Percentiles rank a stretch among this genome's conserved stretches.
Evolutionary conservation across 2,329 filamentous ascomycete species (phyloP).

Genomic region (Aspergillus tubingensis): DNA sequence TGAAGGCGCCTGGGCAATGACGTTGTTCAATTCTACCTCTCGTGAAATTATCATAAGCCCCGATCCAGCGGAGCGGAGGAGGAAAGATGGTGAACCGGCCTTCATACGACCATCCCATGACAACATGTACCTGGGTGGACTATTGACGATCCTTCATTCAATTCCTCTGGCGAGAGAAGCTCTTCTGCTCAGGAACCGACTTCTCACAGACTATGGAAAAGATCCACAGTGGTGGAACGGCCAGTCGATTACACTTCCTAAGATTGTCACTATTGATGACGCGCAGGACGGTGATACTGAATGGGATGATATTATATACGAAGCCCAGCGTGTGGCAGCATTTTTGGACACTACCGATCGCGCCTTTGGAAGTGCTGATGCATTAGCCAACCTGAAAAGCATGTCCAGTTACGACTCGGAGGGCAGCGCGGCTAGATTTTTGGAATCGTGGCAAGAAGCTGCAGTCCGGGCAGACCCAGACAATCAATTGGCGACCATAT

Average conservation of each 20-base stretch:
- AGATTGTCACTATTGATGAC: constrained; percentile 51
- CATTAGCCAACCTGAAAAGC: constrained; percentile 48
- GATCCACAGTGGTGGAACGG: constrained; percentile 66
- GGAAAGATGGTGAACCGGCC: constrained; percentile 52
- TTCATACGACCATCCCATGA: constrained; percentile 59
- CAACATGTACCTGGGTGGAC: constrained; percentile 56
- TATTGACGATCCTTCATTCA: constrained; percentile 63
- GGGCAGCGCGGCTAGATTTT: constrained; percentile 46
- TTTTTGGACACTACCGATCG: constrained; percentile 60
- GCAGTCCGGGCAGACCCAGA: constrained; percentile 46
- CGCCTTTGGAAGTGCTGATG: constrained; percentile 59
- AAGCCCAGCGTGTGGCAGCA: constrained; percentile 63
- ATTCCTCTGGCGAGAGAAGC: constrained; percentile 62
- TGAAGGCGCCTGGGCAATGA: constrained; percentile 57
- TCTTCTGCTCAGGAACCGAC: constrained; percentile 52
- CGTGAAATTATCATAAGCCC: constrained; percentile 59
- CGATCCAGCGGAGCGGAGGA: constrained; percentile 52
- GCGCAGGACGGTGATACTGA: constrained; percentile 35
- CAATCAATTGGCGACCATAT: constrained; percentile 46
- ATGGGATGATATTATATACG: constrained; percentile 53
- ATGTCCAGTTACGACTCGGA: constrained; percentile 38
- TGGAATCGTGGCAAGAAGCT: constrained; percentile 53
- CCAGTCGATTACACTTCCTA: constrained; percentile 51
- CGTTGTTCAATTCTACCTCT: constrained; percentile 48
- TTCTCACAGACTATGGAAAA: constrained; percentile 55